phyloP scores from a whole-genome alignment of 192 early-diverging fungal genomes.

The Lobulomyces angularis region DNA sequence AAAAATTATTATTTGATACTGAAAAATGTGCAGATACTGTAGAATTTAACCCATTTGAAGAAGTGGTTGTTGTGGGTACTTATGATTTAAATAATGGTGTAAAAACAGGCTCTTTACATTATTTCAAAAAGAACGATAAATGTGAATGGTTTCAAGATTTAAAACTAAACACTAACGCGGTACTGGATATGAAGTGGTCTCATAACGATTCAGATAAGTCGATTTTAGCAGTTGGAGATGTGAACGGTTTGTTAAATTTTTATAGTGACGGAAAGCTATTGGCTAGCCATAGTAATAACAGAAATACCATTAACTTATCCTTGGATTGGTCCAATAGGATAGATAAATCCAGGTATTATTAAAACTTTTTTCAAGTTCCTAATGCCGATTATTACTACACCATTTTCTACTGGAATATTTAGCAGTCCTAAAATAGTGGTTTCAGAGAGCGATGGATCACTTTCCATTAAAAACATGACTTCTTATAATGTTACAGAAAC shows the following conservation, averaged over 20 bases:
- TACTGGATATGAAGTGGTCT: constrained; percentile 47
- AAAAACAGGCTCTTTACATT: neutral
- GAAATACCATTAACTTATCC: constrained; percentile 63
- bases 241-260: constrained; percentile 13
- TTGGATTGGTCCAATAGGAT: constrained; percentile 78
- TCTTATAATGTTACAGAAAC: constrained; percentile 22
- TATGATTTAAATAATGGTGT: constrained; percentile 29
- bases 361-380: constrained; percentile 1
- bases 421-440: constrained; percentile 44
- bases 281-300: constrained; percentile 24
- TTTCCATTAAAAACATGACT: constrained; percentile 39
- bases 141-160: constrained; percentile 22
- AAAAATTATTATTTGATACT: too few relatives aligned
- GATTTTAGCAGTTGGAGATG: constrained; percentile 14
- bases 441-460: constrained; percentile 66
- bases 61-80: constrained; percentile 30
- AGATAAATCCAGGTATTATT: constrained; percentile 3
- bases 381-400: too few relatives aligned
- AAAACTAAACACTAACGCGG: constrained; percentile 33
- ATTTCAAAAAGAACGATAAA: constrained; percentile 1
- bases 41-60: constrained; percentile 33
- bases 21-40: constrained; percentile 36
- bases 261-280: constrained; percentile 18
- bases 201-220: constrained; percentile 19
- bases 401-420: too few relatives aligned